Base-by-base conservation (phyloP, 148 eudicot species). In the Chenopodium suecicum region DNA sequence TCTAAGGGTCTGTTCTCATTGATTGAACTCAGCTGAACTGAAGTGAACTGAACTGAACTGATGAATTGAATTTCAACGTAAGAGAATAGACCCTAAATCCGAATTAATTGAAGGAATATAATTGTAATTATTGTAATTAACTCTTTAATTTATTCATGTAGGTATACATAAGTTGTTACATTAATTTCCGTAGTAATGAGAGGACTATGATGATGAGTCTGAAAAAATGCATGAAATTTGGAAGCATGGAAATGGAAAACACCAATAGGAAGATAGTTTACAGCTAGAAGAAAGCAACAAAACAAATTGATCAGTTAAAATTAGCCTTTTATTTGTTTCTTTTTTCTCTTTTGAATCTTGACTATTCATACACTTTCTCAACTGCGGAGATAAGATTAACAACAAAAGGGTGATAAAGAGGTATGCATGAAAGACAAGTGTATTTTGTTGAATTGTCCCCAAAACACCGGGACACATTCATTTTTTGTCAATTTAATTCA, bases 401-500 rank as follows among this genome's bases (percentile, higher is more conserved):
- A 64, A 67, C 63, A 66, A 14, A 48, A 65, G 48, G n/a, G n/a
- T 11, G 3, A 56, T 46, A 19, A 44, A 27, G 70, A 1, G 16
- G 70, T 9, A 7, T 73, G 78, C 79, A 83, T 83, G 79, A 56
- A 7, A 73, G 82, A 73, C 82, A 83, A 72, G 78, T 83, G 82
- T 72, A 25, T 46, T 44, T 46, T 29, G 54, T 62, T 77, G 58
- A 82, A 65, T 80, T 48, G 54, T 7, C 56, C 62, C 32, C 60
- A 25, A 56, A 46, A 34, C 70, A 50, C 70, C 64, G 5, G 25
- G 64, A 56, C 50, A 17, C 78, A 54, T 76, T 60, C 17, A 29
- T 52, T 37, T 23, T 23, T 16, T 2, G 10, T 9, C 37, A 60
- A 10, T 14, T 52, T 52, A 10, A 56, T 1, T 56, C 62, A 9